Percentiles rank a stretch among this genome's conserved stretches.
These are phyloP conservation scores for Blastobotrys indianensis DNA, from an alignment of 1,139 yeast species.

Conservation along the genomic window DNA sequence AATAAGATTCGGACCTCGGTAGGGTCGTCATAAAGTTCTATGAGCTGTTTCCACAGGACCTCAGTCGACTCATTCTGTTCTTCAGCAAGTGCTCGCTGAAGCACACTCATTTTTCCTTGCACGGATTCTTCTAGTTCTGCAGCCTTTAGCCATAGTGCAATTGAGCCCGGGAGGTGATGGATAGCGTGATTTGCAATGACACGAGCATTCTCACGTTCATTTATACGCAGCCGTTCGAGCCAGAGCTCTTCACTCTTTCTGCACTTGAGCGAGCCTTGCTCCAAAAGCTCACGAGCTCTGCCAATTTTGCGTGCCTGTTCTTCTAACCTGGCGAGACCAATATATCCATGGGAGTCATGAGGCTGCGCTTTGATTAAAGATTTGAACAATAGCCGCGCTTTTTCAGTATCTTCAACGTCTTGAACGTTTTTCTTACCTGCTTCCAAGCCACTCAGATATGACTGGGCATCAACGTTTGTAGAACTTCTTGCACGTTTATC, in stretches of 20 bases:
- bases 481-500: conserved; percentile 27
- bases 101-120: conserved; percentile 46
- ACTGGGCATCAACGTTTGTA: conserved; percentile 33
- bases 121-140: conserved; percentile 55
- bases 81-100: conserved; percentile 56
- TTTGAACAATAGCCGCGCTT: conserved; percentile 54
- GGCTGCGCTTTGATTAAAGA: conserved; percentile 74
- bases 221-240: conserved; percentile 74
- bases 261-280: conserved; percentile 66
- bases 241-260: conserved; percentile 70
- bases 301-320: conserved; percentile 52
- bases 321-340: conserved; percentile 79
- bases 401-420: conserved; percentile 48
- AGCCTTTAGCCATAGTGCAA: conserved; percentile 69
- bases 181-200: conserved; percentile 63
- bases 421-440: conserved; percentile 19
- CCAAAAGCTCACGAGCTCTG: conserved; percentile 56
- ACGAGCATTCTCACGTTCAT: conserved; percentile 45
- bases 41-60: conserved; percentile 57
- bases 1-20: conserved; percentile 52
- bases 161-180: conserved; percentile 48
- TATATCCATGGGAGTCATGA: conserved; percentile 72
- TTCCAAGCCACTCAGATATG: conserved; percentile 38
- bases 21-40: conserved; percentile 40
- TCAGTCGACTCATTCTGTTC: conserved; percentile 62